Conservation (phyloP, 2,329 filamentous ascomycete genomes). For the Exophiala viscosa region DNA sequence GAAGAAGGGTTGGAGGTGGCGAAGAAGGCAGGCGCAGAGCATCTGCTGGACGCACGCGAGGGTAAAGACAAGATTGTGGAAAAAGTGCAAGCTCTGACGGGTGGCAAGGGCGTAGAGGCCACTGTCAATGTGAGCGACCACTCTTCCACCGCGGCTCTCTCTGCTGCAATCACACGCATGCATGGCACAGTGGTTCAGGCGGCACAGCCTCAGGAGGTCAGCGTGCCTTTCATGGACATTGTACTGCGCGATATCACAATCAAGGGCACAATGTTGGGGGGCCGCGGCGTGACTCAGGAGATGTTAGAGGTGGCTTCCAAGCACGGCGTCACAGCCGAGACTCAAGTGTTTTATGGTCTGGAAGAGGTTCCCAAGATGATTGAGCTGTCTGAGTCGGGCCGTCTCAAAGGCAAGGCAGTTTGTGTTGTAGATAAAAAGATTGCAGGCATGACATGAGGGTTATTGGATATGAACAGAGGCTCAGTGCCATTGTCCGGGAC, state of each 20-base stretch:
- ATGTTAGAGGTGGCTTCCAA: constrained; percentile 48
- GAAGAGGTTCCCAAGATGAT: constrained; percentile 51
- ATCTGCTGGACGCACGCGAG: constrained; percentile 48
- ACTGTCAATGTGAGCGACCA: constrained; percentile 54
- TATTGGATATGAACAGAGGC: too few species aligned
- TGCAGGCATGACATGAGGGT: too few species aligned
- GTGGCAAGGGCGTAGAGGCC: constrained; percentile 48
- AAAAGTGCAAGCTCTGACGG: constrained; percentile 47
- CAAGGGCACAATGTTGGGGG: constrained; percentile 45
- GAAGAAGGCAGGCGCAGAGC: constrained; percentile 47
- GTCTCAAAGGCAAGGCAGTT: constrained; percentile 51
- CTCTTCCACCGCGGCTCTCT: constrained; percentile 47
- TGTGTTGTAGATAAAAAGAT: constrained; percentile 17
- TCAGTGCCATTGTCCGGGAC: too few species aligned
- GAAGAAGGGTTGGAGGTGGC: constrained; percentile 51
- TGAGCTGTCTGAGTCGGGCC: constrained; percentile 49
- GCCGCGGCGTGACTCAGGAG: constrained; percentile 40
- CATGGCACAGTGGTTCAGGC: constrained; percentile 58
- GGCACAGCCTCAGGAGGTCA: constrained; percentile 45
- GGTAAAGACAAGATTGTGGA: constrained; percentile 47
- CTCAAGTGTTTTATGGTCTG: constrained; percentile 51
- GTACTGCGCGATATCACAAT: constrained; percentile 54
- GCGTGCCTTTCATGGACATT: constrained; percentile 44
- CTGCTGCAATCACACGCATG: constrained; percentile 56
- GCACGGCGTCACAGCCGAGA: constrained; percentile 48